Evolutionary conservation across 257 asterid genomes (phyloP).

Genomic region (Lavandula angustifolia): DNA sequence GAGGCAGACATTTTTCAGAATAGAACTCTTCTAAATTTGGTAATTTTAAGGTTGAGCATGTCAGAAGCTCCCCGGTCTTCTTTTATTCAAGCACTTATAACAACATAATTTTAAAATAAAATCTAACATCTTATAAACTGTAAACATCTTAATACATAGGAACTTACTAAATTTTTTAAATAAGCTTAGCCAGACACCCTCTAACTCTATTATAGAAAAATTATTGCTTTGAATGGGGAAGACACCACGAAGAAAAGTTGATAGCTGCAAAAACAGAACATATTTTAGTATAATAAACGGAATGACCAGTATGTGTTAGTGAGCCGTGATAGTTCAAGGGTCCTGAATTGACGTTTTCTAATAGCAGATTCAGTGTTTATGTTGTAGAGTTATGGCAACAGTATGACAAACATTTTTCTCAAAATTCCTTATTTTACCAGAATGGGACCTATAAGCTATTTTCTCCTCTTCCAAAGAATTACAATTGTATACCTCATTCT

Average conservation of each 20-base stretch:
- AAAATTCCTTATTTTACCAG: not conserved
- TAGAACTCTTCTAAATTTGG: not conserved
- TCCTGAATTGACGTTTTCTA: not conserved
- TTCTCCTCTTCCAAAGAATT: not conserved
- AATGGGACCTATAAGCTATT: not conserved
- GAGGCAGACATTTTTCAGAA: not conserved
- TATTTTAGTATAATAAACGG: slow-evolving; percentile 4
- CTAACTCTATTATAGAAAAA: slow-evolving; percentile 24
- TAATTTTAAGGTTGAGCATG: not conserved
- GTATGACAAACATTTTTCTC: not conserved
- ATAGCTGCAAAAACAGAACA: not conserved
- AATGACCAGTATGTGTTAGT: slow-evolving; percentile 6
- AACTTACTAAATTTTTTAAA: not conserved
- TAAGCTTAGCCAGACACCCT: slow-evolving; percentile 8
- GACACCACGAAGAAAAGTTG: slow-evolving; percentile 3
- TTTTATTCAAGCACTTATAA: not conserved
- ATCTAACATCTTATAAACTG: not conserved
- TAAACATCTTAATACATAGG: not conserved
- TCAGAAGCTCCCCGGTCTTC: not conserved
- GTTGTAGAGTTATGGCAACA: not conserved
- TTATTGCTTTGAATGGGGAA: slow-evolving; percentile 9
- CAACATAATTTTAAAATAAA: not conserved
- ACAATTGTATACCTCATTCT: not conserved
- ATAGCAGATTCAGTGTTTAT: not conserved
- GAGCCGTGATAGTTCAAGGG: slow-evolving; percentile 7